phyloP scores from a whole-genome alignment of 805 yeast species.

The Metschnikowia kofuensis region DNA sequence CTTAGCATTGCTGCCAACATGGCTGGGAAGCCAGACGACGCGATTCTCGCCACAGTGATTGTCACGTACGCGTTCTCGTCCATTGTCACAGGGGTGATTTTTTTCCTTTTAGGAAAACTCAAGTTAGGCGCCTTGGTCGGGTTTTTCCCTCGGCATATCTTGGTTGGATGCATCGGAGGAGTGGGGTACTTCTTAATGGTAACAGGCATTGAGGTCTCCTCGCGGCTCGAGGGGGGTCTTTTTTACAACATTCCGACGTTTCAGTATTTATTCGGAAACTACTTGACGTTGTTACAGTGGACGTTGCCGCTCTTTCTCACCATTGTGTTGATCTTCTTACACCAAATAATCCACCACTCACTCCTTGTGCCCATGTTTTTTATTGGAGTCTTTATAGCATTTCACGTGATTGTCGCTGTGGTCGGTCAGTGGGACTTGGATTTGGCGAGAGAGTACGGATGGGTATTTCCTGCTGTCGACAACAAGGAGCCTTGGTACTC shows the following conservation, averaged over 20 bases:
- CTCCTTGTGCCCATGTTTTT: constrained; percentile 79
- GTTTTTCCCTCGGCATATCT: constrained; percentile 92
- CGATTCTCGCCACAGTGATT: constrained; percentile 79
- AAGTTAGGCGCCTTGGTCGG: constrained; percentile 84
- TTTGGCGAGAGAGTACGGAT: constrained; percentile 67
- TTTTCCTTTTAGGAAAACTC: constrained; percentile 72
- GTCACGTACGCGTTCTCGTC: constrained; percentile 82
- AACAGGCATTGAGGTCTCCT: constrained; percentile 90
- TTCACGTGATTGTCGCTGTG: constrained; percentile 64
- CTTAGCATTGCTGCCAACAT: constrained; percentile 56
- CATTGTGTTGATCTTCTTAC: constrained; percentile 52
- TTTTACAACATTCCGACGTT: constrained; percentile 61
- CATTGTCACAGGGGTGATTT: constrained; percentile 80
- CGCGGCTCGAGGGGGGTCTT: constrained; percentile 73
- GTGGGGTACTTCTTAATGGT: constrained; percentile 90
- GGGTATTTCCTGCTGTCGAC: constrained; percentile 73
- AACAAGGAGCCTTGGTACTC: constrained; percentile 84
- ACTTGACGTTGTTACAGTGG: constrained; percentile 49
- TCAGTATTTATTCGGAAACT: constrained; percentile 42
- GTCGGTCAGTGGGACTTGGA: constrained; percentile 66
- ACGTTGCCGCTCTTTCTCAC: constrained; percentile 66
- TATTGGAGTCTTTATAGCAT: constrained; percentile 62
- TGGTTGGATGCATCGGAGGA: constrained; percentile 98
- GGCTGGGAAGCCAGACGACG: constrained; percentile 42
- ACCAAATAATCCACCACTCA: constrained; percentile 57